phyloP scores from a whole-genome alignment of 1,284 basidiomycete genomes.

The Boletus semigastroideus region DNA sequence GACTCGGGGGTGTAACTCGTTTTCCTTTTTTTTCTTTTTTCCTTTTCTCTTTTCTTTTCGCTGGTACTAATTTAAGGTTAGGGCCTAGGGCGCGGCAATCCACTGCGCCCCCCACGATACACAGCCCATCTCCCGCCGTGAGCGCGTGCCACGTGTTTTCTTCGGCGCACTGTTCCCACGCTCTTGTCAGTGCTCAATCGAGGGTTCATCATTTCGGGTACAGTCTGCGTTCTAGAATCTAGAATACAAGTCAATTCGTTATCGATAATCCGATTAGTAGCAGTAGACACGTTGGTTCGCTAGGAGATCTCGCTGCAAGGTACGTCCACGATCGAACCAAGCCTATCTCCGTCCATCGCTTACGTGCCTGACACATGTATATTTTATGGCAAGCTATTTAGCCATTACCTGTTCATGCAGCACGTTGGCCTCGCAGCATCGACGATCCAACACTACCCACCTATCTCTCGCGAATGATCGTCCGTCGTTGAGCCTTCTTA shows the following conservation, averaged over 20 bases:
- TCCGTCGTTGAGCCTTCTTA: slow-evolving; percentile 7
- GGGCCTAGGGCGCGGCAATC: slow-evolving; percentile 24
- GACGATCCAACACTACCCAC: slow-evolving; percentile 16
- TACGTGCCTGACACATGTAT: slow-evolving; percentile 19
- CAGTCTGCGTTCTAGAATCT: slow-evolving; percentile 10
- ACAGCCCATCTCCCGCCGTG: slow-evolving; percentile 23
- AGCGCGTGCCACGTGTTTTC: slow-evolving; percentile 29
- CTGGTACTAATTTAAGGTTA: slow-evolving; percentile 25
- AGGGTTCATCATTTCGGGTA: not conserved
- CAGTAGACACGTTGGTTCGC: not conserved
- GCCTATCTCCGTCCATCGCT: not conserved
- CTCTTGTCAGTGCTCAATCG: not conserved
- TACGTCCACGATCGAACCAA: not conserved
- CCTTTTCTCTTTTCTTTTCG: not conserved
- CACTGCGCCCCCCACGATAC: not conserved
- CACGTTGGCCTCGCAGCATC: slow-evolving; percentile 6
- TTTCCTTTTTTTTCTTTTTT: not conserved
- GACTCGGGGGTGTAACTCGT: not conserved
- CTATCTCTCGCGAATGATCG: slow-evolving; percentile 14
- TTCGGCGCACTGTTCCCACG: slow-evolving; percentile 10
- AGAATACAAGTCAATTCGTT: slow-evolving; percentile 10
- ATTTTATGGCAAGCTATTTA: too few species aligned
- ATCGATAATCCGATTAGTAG: slow-evolving; percentile 18
- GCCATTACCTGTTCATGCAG: not conserved
- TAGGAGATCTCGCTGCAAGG: not conserved